Base-by-base conservation (phyloP, 2,329 filamentous ascomycete species). In the Nemania sp. region DNA sequence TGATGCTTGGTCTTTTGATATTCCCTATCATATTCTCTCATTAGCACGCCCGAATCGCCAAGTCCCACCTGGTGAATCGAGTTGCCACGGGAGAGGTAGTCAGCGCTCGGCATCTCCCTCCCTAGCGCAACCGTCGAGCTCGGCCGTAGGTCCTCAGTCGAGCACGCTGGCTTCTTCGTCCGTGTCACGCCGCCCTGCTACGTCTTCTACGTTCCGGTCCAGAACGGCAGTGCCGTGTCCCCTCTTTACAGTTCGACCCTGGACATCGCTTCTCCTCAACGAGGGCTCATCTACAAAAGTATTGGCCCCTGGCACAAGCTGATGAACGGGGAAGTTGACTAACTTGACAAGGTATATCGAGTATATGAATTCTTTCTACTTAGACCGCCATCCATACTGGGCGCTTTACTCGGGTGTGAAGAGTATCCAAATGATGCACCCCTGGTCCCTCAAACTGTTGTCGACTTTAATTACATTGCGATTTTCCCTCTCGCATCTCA, bases 281-380 rank as follows among this genome's bases (percentile, higher is more conserved):
- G 90, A 94, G 75, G 89, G 89, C 9, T 91, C 89, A 0, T 91
- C 86, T 4, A 81, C 89, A n/a, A 81, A 82, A 59, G 88, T 86
- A 5, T 92, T n/a, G n/a, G 21, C 48, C 43, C 29, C 43, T 3
- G 49, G 17, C 6, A 2, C 9, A 2, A 40, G 15, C 20, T 39
- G 15, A 5, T 39, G 17, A 2, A 10, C 12, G 43, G n/a, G 17
- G n/a, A 35, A 2, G 25, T 40, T 17, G 21, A 47, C 57, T 52
- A n/a, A 60, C 52, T 10, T 46, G 13, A 37, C 13, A 40, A 60
- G 47, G 52, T 59, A 15, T 93, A 91, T 75, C 82, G 83, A 48
- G 87, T 84, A 3, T 89, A 91, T 71, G 87, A 91, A 68, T 91
- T 88, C 74, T 90, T 88, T 69, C 78, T 87, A 37, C 85, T 86